Evolutionary conservation across 2,329 filamentous ascomycete species (phyloP).

Genomic region (Eutypella sp.): DNA sequence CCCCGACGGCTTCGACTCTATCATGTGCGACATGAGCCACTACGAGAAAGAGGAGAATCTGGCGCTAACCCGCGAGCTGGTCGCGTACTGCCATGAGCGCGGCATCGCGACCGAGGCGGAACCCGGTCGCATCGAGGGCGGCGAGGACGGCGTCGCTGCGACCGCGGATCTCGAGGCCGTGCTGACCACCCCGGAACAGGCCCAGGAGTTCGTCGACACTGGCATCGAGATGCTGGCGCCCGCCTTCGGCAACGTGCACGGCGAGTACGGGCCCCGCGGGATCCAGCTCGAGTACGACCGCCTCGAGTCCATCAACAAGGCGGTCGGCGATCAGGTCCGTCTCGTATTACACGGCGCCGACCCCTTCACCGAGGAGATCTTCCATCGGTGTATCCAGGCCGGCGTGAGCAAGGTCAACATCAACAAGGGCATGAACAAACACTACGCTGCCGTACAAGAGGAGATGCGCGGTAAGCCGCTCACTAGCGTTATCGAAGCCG

Average conservation of each 20-base stretch:
- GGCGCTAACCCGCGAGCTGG: slow-evolving; percentile 56
- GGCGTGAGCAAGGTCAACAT: slow-evolving; percentile 47
- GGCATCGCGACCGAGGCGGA: slow-evolving; percentile 68
- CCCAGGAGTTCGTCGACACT: slow-evolving; percentile 58
- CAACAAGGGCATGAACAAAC: slow-evolving; percentile 48
- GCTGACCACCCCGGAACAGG: slow-evolving; percentile 60
- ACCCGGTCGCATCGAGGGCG: slow-evolving; percentile 60
- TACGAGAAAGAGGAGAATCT: slow-evolving; percentile 69
- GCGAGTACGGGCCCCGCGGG: slow-evolving; percentile 52
- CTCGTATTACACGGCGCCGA: slow-evolving; percentile 45
- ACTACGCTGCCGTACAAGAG: slow-evolving; percentile 39
- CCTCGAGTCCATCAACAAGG: slow-evolving; percentile 31
- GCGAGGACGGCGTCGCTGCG: slow-evolving; percentile 65
- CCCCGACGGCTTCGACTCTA: slow-evolving; percentile 59
- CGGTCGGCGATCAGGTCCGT: slow-evolving; percentile 40
- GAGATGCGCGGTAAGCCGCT: slow-evolving; percentile 42
- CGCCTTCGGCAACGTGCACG: slow-evolving; percentile 66
- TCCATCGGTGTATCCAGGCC: slow-evolving; percentile 37
- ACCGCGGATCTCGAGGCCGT: slow-evolving; percentile 33
- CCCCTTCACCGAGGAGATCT: slow-evolving; percentile 41
- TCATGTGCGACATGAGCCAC: slow-evolving; percentile 75
- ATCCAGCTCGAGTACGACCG: slow-evolving; percentile 32
- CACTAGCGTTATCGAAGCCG: slow-evolving; percentile 43
- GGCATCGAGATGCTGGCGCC: slow-evolving; percentile 66
- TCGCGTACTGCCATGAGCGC: slow-evolving; percentile 56